These are phyloP conservation scores for Avena sativa DNA, from an alignment of 176 grass and related monocot genomes.

Conservation along the genomic window DNA sequence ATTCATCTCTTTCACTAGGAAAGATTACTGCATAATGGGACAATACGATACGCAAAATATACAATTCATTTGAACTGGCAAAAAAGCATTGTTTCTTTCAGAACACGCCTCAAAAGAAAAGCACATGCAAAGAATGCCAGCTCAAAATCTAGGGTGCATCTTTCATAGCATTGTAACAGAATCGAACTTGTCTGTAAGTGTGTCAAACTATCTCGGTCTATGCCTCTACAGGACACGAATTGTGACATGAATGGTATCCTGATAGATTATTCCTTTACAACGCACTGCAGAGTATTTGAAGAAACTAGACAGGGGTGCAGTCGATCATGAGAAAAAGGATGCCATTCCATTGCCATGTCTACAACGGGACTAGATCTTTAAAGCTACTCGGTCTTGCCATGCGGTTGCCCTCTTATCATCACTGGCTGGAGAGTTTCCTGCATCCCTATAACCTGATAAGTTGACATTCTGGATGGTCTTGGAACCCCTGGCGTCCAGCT, in stretches of 20 bases:
- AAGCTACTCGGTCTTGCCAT: conserved; percentile 72
- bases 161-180: conserved; percentile 5
- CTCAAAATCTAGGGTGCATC: not conserved
- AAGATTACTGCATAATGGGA: not conserved
- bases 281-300: not conserved
- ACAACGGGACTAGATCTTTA: conserved; percentile 50
- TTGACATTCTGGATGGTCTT: conserved; percentile 36
- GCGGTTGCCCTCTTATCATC: conserved; percentile 66
- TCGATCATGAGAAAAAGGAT: conserved; percentile 11
- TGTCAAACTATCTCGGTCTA: conserved; percentile 4
- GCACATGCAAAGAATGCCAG: not conserved
- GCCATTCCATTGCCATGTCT: not conserved
- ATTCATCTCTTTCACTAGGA: not conserved
- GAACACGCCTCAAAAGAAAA: not conserved
- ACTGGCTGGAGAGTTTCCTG: conserved; percentile 50
- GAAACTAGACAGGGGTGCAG: not conserved
- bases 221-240: not conserved
- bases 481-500: conserved; percentile 34
- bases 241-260: not conserved
- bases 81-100: not conserved
- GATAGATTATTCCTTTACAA: conserved; percentile 49
- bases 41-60: not conserved
- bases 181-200: not conserved
- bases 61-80: not conserved
- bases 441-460: conserved; percentile 58